Evolutionary conservation across 2,329 filamentous ascomycete genomes (phyloP).

Genomic region (Monosporascus sp.): DNA sequence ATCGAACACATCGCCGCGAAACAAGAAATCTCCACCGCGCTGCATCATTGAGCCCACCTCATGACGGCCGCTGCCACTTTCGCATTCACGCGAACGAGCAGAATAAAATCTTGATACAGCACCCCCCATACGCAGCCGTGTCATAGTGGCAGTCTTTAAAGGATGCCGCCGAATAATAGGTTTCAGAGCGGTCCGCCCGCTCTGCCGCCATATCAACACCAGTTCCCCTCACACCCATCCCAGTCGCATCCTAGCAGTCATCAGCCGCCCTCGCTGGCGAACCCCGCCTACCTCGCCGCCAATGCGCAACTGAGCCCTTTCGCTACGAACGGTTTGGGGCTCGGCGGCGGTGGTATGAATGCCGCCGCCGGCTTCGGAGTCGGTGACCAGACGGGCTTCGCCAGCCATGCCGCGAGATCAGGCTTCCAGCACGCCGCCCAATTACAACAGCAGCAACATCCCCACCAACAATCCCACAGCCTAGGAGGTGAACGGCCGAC

Average conservation of each 20-base stretch:
- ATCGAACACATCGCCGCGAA: not conserved
- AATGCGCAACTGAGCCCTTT: slow-evolving; percentile 67
- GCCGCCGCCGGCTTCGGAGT: slow-evolving; percentile 44
- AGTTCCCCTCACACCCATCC: slow-evolving; percentile 50
- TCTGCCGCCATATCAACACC: slow-evolving; percentile 43
- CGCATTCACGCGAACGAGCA: slow-evolving; percentile 8
- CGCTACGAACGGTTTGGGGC: slow-evolving; percentile 52
- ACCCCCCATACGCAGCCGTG: not conserved
- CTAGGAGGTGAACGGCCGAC: slow-evolving; percentile 29
- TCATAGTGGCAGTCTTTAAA: not conserved
- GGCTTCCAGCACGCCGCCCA: slow-evolving; percentile 72
- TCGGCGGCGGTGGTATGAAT: slow-evolving; percentile 53
- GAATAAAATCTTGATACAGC: slow-evolving; percentile 6
- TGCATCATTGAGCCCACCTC: slow-evolving; percentile 3
- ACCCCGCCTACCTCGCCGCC: slow-evolving; percentile 62
- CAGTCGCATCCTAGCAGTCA: slow-evolving; percentile 43
- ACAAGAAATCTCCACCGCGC: not conserved
- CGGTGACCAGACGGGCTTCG: slow-evolving; percentile 66
- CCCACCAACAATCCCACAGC: slow-evolving; percentile 37
- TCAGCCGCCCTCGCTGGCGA: slow-evolving; percentile 53
- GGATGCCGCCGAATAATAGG: slow-evolving; percentile 36
- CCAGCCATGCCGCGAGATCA: slow-evolving; percentile 82
- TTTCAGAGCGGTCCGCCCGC: slow-evolving; percentile 42
- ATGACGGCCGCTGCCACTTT: slow-evolving; percentile 9
- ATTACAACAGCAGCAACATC: slow-evolving; percentile 50